Percentiles rank a stretch among this genome's conserved stretches.
Evolutionary conservation across 2,329 filamentous ascomycete genomes (phyloP).

Genomic region (Pseudogymnoascus sp.): DNA sequence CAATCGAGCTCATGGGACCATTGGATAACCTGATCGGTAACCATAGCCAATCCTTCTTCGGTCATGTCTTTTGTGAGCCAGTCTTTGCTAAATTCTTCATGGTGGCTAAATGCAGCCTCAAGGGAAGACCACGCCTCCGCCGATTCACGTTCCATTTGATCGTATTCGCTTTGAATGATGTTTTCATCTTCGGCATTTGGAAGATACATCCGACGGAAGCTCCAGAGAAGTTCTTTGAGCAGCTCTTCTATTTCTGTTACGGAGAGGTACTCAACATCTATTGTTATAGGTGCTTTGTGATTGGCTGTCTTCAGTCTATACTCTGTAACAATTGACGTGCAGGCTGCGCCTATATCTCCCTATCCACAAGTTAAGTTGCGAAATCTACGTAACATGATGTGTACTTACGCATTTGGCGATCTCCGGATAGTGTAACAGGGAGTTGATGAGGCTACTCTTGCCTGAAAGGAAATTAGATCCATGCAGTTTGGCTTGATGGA

Average conservation of each 20-base stretch:
- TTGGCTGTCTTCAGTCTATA: conserved; percentile 26
- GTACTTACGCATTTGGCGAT: conserved; percentile 23
- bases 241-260: too few species aligned
- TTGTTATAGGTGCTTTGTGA: conserved; percentile 25
- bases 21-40: too few species aligned
- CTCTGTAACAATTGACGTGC: conserved; percentile 32
- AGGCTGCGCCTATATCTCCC: conserved; percentile 30
- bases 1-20: conserved; percentile 30
- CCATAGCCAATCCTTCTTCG: too few species aligned
- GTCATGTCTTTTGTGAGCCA: not conserved
- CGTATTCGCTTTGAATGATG: too few species aligned
- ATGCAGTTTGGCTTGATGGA: not conserved
- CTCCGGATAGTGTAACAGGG: conserved; percentile 28
- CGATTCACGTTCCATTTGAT: too few species aligned
- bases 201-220: conserved; percentile 28
- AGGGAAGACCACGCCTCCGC: conserved; percentile 37
- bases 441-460: conserved; percentile 32
- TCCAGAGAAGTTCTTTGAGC: conserved; percentile 28
- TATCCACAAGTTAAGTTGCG: conserved; percentile 11
- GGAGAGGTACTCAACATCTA: conserved; percentile 22
- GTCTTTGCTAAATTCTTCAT: conserved; percentile 21
- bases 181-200: conserved; percentile 18
- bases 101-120: conserved; percentile 30
- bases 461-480: conserved; percentile 18
- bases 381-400: not conserved